Base-by-base conservation (phyloP, 1,139 yeast species). In the Tardiomyces depauwii region DNA sequence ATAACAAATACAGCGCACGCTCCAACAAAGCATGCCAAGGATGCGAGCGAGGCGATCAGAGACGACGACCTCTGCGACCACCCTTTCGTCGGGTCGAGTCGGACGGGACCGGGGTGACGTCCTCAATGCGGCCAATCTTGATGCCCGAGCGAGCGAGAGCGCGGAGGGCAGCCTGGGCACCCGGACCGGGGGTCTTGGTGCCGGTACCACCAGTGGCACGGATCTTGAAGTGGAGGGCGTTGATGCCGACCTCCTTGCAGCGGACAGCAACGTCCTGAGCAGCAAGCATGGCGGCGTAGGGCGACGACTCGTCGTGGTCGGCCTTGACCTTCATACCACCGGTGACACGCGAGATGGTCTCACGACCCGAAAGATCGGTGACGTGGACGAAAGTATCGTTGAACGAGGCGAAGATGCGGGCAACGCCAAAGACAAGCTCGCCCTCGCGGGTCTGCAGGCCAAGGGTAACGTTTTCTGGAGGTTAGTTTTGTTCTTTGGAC, bases 1-100 rank as follows among this genome's bases (percentile, higher is more conserved):
- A 30, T 30, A 30, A 30, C 36, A 30, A 21, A 30, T 30, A 30
- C 36, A 30, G 36, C 16, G 36, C 36, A 30, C n/a, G 36, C 36
- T 30, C 36, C 36, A 30, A 14, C 36, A 30, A 30, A 30, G 16
- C 36, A 44, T 43, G 47, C 47, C 46, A 48, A 46, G 43, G 41
- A 41, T 21, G 43, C 47, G 46, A 40, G 45, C 36, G 43, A 47
- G 47, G 47, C 49, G 66, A 67, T 81, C 80, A 89, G 78, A 89
- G 85, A 85, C 99, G 88, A 84, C 98, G 91, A 89, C 99, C 99
- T 84, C 99, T 89, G 82, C 98, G 93, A 86, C 99, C 99, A 87
- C 98, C 98, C 94, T 93, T 93, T 86, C 95, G 87, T 84, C 99
- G 93, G 75, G 98, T 93, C 68, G 97, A 89, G 77, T 93, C 99